Percentiles rank a stretch among this genome's conserved stretches.
Evolutionary conservation across 2,329 filamentous ascomycete species (phyloP).

Genomic region (Fusarium sp.): DNA sequence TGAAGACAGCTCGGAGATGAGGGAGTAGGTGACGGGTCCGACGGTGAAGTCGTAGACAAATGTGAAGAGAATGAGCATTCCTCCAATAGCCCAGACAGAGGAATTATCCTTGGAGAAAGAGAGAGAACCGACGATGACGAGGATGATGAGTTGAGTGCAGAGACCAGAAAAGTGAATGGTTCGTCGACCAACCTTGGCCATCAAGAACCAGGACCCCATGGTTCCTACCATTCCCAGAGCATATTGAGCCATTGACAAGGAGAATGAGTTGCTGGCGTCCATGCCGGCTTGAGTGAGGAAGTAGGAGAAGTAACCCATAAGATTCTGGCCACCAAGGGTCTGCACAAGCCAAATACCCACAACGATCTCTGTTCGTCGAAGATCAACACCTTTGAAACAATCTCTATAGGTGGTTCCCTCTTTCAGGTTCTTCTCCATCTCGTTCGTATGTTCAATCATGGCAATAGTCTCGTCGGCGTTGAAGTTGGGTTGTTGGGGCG

Average conservation of each 20-base stretch:
- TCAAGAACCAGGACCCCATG: conserved; percentile 61
- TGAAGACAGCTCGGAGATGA: conserved; percentile 65
- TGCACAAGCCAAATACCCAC: conserved; percentile 62
- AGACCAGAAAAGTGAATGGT: conserved; percentile 61
- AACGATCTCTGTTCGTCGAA: conserved; percentile 65
- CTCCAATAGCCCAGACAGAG: conserved; percentile 56
- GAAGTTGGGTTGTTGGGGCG: conserved; percentile 51
- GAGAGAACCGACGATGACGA: conserved; percentile 55
- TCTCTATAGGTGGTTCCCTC: conserved; percentile 59
- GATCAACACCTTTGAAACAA: conserved; percentile 63
- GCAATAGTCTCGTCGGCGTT: conserved; percentile 61
- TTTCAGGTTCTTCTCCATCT: conserved; percentile 57
- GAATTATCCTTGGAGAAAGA: conserved; percentile 50
- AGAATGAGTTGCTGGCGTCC: conserved; percentile 56
- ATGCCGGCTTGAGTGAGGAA: conserved; percentile 60
- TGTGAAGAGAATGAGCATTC: conserved; percentile 63
- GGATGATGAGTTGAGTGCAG: conserved; percentile 52
- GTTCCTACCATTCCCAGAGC: conserved; percentile 64
- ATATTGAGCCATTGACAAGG: conserved; percentile 60
- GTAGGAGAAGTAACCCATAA: conserved; percentile 62
- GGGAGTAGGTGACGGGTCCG: conserved; percentile 64
- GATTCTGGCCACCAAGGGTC: conserved; percentile 58
- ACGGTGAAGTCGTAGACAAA: conserved; percentile 66
- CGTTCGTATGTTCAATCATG: conserved; percentile 66
- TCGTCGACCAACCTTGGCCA: conserved; percentile 61